Conservation (phyloP, 148 eudicot species). For the Chenopodium album region DNA sequence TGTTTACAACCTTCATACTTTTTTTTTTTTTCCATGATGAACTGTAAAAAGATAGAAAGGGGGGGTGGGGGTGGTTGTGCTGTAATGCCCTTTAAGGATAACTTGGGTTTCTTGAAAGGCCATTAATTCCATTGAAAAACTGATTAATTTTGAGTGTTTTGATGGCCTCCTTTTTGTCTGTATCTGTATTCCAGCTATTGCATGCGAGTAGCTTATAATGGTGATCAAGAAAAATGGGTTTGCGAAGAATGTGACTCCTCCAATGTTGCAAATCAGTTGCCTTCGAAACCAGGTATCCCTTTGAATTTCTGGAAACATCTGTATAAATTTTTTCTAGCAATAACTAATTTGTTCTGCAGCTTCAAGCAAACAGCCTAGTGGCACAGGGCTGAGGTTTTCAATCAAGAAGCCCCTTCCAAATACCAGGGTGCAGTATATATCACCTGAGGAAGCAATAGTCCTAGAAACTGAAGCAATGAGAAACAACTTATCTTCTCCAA, state of each 20-base stretch:
- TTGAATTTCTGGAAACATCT: background rate
- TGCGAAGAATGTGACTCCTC: conserved; percentile 28
- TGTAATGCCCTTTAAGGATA: background rate
- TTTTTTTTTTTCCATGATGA: background rate
- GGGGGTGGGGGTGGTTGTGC: background rate
- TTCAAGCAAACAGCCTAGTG: conserved; percentile 16
- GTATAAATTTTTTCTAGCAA: conserved; percentile 1
- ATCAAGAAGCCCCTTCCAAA: conserved; percentile 26
- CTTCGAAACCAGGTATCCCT: conserved; percentile 20
- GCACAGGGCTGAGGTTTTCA: background rate
- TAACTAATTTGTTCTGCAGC: conserved; percentile 19
- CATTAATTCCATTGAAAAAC: background rate
- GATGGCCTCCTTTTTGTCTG: background rate
- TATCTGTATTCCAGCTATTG: conserved; percentile 27
- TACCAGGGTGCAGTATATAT: conserved; percentile 18
- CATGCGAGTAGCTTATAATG: conserved; percentile 16
- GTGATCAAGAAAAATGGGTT: conserved; percentile 21
- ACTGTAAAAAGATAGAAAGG: background rate
- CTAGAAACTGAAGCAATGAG: conserved; percentile 21
- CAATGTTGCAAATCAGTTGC: background rate
- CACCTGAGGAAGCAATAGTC: conserved; percentile 20
- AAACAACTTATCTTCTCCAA: background rate
- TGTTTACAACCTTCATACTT: background rate
- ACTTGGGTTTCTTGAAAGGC: background rate
- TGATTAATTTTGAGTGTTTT: background rate